Conservation (phyloP, 2,329 filamentous ascomycete genomes). For the Fusarium albosuccineum region DNA sequence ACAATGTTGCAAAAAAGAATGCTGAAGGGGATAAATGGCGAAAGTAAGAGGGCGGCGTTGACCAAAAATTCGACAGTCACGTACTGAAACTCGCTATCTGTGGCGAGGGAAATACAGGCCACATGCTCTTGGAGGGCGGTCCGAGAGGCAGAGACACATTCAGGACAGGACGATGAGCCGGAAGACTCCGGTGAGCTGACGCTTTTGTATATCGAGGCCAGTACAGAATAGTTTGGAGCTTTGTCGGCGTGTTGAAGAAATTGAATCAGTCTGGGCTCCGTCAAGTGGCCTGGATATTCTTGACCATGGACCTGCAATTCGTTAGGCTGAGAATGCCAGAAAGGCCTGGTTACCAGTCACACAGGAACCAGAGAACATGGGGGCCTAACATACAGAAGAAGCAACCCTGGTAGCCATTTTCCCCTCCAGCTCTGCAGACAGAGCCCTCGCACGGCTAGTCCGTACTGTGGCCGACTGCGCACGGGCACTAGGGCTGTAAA, state of each 20-base stretch:
- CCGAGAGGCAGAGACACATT: background rate
- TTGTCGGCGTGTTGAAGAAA: background rate
- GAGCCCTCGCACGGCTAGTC: background rate
- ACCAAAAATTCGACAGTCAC: background rate
- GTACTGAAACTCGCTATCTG: background rate
- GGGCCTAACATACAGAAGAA: background rate
- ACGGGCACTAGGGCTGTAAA: background rate
- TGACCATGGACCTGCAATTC: background rate
- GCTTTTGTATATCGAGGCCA: background rate
- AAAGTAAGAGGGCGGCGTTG: background rate
- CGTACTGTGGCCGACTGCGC: background rate
- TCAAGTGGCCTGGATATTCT: background rate
- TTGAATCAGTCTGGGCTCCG: background rate
- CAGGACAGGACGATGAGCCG: background rate
- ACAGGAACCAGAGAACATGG: too few species aligned
- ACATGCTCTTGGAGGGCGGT: background rate
- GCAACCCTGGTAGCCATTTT: background rate
- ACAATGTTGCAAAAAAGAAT: background rate
- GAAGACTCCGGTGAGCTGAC: background rate
- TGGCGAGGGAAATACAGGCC: background rate
- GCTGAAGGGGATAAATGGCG: background rate
- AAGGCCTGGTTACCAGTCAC: too few species aligned
- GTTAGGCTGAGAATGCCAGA: too few species aligned
- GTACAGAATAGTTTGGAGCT: background rate
- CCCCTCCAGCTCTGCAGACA: background rate